Base-by-base conservation (phyloP, 345 rosid genomes). In the sweet orange (Citrus sinensis) region DNA sequence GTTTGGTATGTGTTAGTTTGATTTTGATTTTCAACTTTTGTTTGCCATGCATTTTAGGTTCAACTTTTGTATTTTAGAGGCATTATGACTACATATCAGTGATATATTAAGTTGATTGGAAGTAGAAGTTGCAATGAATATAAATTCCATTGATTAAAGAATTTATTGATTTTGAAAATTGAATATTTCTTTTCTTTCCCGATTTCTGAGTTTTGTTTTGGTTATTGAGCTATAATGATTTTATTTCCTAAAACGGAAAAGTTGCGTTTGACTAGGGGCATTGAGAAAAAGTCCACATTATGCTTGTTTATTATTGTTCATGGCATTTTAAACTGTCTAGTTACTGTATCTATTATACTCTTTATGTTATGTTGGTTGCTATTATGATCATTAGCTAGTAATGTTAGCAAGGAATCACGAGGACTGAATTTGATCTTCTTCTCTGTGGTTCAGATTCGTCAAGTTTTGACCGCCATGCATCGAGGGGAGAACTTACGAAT, bases 391-490 rank as follows among this genome's bases (percentile, higher is more conserved):
- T 67, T 24, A 73, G 29, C 69, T 54, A 22, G 42, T 66, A 29
- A 78, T 7, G 40, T 75, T 75, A 30, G 46, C 24, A 5, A 67
- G 14, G 14, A 19, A 56, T 76, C 24, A 19, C 9, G 5, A 65
- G 75, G 71, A 39, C 65, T 77, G 67, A 83, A 24, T 27, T 42
- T 76, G n/a, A n/a, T 79, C 51, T 79, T 85, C 39, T 76, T 85
- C 70, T 83, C 78, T 69, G 65, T 86, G 79, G 83, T 11, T 35
- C 92, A 92, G 98, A 87, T 94, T 78, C 97, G 93, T 75, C 97
- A 90, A 81, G 98, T 88, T 80, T 79, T 93, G 90, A 86, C 77
- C 67, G 93, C 93, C 83, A 86, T 93, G 90, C 92, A 91, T 75
- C 86, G 97, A 82, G 95, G 93, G 70, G 97, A 90, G 82, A 89